Conservation (phyloP, 2,329 filamentous ascomycete genomes). For the Fusarium pseudocircinatum region DNA sequence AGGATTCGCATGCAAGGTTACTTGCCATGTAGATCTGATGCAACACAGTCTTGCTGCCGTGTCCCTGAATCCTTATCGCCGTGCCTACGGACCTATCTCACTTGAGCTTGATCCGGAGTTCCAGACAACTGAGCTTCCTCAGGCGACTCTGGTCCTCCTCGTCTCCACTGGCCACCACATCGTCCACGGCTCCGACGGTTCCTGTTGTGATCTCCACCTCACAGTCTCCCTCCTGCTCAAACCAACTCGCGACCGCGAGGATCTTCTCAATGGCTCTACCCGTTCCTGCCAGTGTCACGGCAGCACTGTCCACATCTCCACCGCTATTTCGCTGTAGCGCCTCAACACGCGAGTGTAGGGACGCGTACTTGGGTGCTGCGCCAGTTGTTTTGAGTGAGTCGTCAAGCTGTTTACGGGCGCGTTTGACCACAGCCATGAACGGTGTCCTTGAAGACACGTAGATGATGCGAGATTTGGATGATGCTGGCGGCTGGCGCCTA, state of each 20-base stretch:
- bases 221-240: conserved; percentile 69
- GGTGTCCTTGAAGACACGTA: conserved; percentile 73
- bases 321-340: conserved; percentile 50
- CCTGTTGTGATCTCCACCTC: conserved; percentile 68
- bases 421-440: conserved; percentile 74
- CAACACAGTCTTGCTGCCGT: conserved; percentile 2
- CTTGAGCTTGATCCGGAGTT: conserved; percentile 58
- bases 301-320: conserved; percentile 44
- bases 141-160: conserved; percentile 54
- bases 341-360: conserved; percentile 58
- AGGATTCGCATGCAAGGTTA: conserved; percentile 12
- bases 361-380: conserved; percentile 59
- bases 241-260: conserved; percentile 70
- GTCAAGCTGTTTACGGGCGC: conserved; percentile 70
- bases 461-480: conserved; percentile 60
- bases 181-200: conserved; percentile 73
- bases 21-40: conserved; percentile 13
- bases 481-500: conserved; percentile 53
- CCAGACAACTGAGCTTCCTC: conserved; percentile 62
- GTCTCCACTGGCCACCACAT: conserved; percentile 60
- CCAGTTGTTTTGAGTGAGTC: conserved; percentile 56
- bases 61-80: conserved; percentile 13
- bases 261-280: conserved; percentile 73
- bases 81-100: conserved; percentile 42
- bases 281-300: conserved; percentile 69